These are phyloP conservation scores for Clathrus columnatus DNA, from an alignment of 768 basidiomycete species.

Conservation along the genomic window DNA sequence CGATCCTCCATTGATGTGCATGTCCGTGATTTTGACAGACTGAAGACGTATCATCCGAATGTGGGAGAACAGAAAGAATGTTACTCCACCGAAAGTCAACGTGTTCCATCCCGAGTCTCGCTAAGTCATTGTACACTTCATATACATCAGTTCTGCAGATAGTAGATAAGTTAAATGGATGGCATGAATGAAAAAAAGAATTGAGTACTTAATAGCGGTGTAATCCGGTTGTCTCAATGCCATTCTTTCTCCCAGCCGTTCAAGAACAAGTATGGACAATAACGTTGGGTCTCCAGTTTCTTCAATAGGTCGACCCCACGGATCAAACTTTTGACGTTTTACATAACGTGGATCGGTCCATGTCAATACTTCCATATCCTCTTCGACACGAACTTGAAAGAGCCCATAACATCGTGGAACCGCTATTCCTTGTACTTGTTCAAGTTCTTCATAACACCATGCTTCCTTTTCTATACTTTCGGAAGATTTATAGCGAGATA, in stretches of 20 bases:
- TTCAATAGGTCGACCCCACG: background rate
- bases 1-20: background rate
- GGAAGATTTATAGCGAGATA: background rate
- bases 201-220: background rate
- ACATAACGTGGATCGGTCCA: background rate
- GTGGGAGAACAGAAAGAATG: background rate
- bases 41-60: background rate
- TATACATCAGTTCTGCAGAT: background rate
- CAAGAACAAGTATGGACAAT: background rate
- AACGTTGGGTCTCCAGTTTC: background rate
- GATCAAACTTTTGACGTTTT: background rate
- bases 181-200: background rate
- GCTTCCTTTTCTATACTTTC: constrained; percentile 1
- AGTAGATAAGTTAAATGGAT: background rate
- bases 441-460: constrained; percentile 12
- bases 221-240: background rate
- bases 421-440: constrained; percentile 4
- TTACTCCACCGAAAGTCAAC: background rate
- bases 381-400: background rate
- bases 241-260: background rate
- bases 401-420: constrained; percentile 8
- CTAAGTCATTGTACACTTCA: background rate
- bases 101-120: background rate
- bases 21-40: background rate
- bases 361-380: background rate